Base-by-base conservation (phyloP, 2,329 filamentous ascomycete species). In the Phoma herbarum region DNA sequence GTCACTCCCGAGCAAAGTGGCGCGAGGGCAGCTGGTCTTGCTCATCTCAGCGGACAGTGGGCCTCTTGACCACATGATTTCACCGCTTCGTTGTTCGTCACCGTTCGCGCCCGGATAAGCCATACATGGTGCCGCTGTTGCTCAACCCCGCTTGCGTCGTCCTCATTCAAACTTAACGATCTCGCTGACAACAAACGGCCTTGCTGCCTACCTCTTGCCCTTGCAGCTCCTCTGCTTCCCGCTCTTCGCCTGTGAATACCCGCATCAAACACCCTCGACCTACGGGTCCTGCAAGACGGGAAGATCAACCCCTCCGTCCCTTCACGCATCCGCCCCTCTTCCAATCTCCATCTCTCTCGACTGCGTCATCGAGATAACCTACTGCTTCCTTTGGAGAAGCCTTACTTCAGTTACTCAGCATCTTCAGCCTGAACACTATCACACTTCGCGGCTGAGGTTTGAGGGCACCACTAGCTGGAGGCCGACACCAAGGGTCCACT, bases 201-300 rank as follows among this genome's bases (percentile, higher is more conserved):
- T 35, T 51, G 45, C 31, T 54, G 37, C 23, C 45, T 50, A 37
- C 23, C 52, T 23, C 39, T 55, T 65, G 57, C 60, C 44, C 61
- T 60, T 56, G 43, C 47, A 56, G 52, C 54, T 44, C 35, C 46
- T 60, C 43, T 55, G 45, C 51, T 48, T 47, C 52, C 47, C 51
- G 53, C 65, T 57, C 57, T 57, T 31, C 37, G 14, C 56, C 61
- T 63, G 64, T 68, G 64, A 66, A 64, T 59, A 59, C 61, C 62
- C 47, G 31, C 56, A 46, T 52, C 65, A 59, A 62, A 61, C 55
- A 46, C 45, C 60, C 61, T 53, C 57, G 41, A 52, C 54, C 42
- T 39, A 44, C 31, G 14, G 42, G 33, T 57, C 55, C 48, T 59
- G 58, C 59, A 45, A 33, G 26, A 52, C 53, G 37, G 12, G 25